Percentiles rank a stretch among this genome's conserved stretches.
Conservation (phyloP, 2,329 filamentous ascomycete species). For the Fusarium beomiforme region DNA sequence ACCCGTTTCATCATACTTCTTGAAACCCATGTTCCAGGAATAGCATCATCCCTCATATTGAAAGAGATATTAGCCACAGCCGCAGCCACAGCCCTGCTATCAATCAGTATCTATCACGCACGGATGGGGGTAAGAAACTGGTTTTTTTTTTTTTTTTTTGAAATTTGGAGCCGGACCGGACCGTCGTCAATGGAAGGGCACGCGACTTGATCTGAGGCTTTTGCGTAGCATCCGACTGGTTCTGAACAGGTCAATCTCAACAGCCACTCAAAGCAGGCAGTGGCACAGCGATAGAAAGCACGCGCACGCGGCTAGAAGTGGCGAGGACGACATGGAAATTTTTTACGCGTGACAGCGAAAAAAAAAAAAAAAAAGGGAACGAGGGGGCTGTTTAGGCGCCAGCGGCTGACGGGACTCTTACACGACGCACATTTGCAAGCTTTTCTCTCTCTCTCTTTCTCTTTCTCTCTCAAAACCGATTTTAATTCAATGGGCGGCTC, state of each 20-base stretch:
- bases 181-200: constrained; percentile 19
- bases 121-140: constrained; percentile 9
- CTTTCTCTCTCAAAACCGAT: too few species aligned
- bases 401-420: constrained; percentile 12
- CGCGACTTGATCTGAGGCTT: constrained; percentile 23
- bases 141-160: too few species aligned
- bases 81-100: constrained; percentile 12
- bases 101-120: background rate
- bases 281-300: constrained; percentile 10
- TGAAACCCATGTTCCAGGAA: background rate
- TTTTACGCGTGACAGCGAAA: constrained; percentile 12
- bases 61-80: background rate
- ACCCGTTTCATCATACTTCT: too few species aligned
- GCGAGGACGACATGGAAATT: constrained; percentile 16
- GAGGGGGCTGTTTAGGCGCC: constrained; percentile 22
- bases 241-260: constrained; percentile 9
- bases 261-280: constrained; percentile 9
- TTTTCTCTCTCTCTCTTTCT: background rate
- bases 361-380: background rate
- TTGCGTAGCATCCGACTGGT: background rate
- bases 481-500: background rate
- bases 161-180: constrained; percentile 20
- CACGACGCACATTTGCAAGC: background rate
- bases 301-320: constrained; percentile 22
- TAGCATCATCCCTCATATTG: background rate